Base-by-base conservation (phyloP, 23 red algal genomes). In the Gracilaria caudata region DNA sequence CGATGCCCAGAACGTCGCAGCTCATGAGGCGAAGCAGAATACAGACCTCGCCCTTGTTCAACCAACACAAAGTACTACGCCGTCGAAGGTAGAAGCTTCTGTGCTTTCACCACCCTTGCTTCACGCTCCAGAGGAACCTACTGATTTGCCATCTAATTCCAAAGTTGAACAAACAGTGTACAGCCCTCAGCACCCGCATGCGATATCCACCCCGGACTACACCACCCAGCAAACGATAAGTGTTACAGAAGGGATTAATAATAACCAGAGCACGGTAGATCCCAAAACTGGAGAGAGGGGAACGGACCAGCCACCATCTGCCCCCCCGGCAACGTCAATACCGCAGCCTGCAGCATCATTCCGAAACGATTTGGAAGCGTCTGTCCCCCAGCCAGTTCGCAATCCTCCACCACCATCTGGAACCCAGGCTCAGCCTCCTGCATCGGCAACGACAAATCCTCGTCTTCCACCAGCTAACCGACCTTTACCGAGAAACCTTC, bases 401-500 rank as follows among this genome's bases (percentile, higher is more conserved):
- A 35, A 66, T 7, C n/a, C 57, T 29, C 57, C 57, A 61, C 57
- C 9, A 61, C 13, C 26, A 6, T 61, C 57, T 61, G 57, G 57
- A 30, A 29, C 57, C 26, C 24, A 61, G 23, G 2, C 5, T 30
- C 16, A 61, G 57, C 57, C 57, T 61, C 16, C 57, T 61, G 57
- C 26, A 36, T 36, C 61, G 2, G 29, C 61, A 66, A 16, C 61
- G 23, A 19, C 20, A 26, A 8, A 6, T 49, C 0, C 70, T 34
- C 70, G 38, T 36, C 5, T 49, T 75, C 77, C 51, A 38, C 5
- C 29, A 80, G 6, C 51, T 7, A 61, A 28, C 51, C 77, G 77
- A 37, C 51, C 77, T 61, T 20, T 80, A 9, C 77, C 77, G 56
- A 80, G 56, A 80, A 57, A 58, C 56, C 51, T 89, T 21, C 85